Evolutionary conservation across 345 rosid species (phyloP).

Genomic region (Moringa oleifera): DNA sequence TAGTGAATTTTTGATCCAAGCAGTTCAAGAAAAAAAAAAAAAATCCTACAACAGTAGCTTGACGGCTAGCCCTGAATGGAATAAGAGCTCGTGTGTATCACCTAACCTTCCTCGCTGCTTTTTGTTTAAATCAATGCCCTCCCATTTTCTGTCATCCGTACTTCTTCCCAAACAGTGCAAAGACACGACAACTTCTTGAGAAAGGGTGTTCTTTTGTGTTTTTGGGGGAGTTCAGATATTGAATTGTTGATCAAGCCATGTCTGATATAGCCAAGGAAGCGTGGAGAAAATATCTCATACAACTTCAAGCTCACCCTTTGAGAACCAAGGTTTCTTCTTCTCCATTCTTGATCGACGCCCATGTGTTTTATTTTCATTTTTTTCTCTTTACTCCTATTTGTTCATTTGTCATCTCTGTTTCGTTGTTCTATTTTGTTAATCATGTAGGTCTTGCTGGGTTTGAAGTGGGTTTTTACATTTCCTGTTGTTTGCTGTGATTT

Average conservation of each 20-base stretch:
- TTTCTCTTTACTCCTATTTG: not conserved
- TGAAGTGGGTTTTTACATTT: not conserved
- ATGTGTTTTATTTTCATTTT: not conserved
- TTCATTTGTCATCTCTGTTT: no score
- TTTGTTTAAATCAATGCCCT: no score
- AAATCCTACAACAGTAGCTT: no score
- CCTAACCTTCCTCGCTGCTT: no score
- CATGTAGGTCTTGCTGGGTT: not conserved
- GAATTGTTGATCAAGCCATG: constrained; percentile 34
- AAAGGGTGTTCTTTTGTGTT: not conserved
- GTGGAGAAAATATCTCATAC: constrained; percentile 82
- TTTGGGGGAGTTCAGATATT: no score
- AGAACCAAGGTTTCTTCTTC: constrained; percentile 62
- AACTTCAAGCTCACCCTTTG: constrained; percentile 79
- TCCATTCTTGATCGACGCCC: constrained; percentile 2
- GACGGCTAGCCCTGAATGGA: no score
- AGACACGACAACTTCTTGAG: no score
- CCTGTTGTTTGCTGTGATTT: not conserved
- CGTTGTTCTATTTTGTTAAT: not conserved
- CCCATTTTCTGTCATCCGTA: no score
- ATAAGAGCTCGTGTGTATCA: no score
- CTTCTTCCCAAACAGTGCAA: no score
- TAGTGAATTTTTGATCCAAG: no score
- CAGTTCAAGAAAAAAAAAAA: no score
- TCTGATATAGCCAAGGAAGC: constrained; percentile 70